Evolutionary conservation across 805 yeast genomes (phyloP), one percentile per base, ranked within the genome.

Genomic region (Candida boidinii): DNA sequence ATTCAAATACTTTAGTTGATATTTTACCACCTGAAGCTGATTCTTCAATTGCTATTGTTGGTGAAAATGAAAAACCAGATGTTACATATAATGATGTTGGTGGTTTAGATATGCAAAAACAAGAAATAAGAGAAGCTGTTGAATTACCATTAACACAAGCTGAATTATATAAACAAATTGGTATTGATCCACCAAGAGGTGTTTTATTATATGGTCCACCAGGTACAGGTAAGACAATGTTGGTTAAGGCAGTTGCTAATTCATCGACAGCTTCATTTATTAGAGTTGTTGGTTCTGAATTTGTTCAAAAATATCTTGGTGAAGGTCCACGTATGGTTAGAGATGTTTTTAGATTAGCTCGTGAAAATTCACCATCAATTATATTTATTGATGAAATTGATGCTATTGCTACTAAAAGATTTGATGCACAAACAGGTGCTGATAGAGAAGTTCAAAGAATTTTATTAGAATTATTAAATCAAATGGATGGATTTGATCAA

Each of bases 301-400:
- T 92, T 52, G 98, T 92, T 35, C 98, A 92, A 57, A 92, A 92
- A 61, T 92, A 92, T 59, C 71, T 92, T 35, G 99, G 99, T 57
- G 99, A 92, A 66, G 98, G 99, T 51, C 97, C 99, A 39, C 76
- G 99, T 66, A 92, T 92, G 97, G 98, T 92, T 23, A 79, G 99
- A 59, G 98, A 92, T 58, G 97, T 92, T 23, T 92, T 92, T 66
- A 70, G 97, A 54, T 72, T 92, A 42, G 99, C 99, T 7, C 75
- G 97, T 54, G 99, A 92, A 56, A 92, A 92, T 62, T 78, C 96
- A 1, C 99, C 99, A 6, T 77, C 96, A 8, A 92, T 92, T 52
- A 92, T 92, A 40, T 92, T 92, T 62, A 92, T 92, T 47, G 99
- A 92, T 66, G 99, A 92, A 66, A 88, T 92, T 49, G 98, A 92